Evolutionary conservation across 352 stramenopile species (phyloP).

Genomic region (Phytophthora tubulina): DNA sequence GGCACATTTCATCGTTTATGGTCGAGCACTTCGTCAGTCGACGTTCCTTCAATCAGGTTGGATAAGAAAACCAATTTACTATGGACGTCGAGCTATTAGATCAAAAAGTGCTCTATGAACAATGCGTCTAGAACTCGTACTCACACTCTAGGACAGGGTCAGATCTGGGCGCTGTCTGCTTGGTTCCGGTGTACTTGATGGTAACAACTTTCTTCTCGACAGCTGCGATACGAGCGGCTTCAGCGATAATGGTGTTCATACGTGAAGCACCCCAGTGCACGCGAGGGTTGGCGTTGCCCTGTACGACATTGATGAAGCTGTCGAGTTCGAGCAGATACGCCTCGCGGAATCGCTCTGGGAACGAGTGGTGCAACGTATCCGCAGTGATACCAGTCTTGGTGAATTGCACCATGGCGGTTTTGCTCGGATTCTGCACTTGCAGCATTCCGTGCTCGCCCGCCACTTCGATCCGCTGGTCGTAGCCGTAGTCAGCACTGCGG

Average conservation of each 20-base stretch:
- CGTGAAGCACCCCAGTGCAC: conserved; percentile 79
- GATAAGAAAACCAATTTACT: background rate
- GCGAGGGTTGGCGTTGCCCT: conserved; percentile 44
- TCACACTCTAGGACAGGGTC: conserved; percentile 67
- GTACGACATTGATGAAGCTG: conserved; percentile 80
- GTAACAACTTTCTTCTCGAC: conserved; percentile 72
- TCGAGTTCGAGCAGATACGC: conserved; percentile 90
- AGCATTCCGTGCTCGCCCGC: conserved; percentile 80
- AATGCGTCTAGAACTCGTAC: conserved; percentile 55
- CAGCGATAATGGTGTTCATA: conserved; percentile 83
- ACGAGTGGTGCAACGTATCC: conserved; percentile 83
- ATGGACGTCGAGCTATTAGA: background rate
- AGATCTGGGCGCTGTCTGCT: conserved; percentile 46
- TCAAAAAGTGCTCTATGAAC: background rate
- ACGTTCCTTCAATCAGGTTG: background rate
- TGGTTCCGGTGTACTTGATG: conserved; percentile 68
- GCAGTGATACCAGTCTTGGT: conserved; percentile 59
- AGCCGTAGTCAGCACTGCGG: conserved; percentile 89
- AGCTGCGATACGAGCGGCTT: conserved; percentile 74
- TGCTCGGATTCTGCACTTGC: conserved; percentile 76
- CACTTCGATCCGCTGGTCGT: conserved; percentile 94
- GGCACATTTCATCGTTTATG: conserved; percentile 13
- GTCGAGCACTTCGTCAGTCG: conserved; percentile 13
- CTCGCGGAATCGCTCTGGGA: conserved; percentile 89
- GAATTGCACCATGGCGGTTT: conserved; percentile 67